Conservation (phyloP, 2,329 filamentous ascomycete genomes). For the Fusarium sp. region DNA sequence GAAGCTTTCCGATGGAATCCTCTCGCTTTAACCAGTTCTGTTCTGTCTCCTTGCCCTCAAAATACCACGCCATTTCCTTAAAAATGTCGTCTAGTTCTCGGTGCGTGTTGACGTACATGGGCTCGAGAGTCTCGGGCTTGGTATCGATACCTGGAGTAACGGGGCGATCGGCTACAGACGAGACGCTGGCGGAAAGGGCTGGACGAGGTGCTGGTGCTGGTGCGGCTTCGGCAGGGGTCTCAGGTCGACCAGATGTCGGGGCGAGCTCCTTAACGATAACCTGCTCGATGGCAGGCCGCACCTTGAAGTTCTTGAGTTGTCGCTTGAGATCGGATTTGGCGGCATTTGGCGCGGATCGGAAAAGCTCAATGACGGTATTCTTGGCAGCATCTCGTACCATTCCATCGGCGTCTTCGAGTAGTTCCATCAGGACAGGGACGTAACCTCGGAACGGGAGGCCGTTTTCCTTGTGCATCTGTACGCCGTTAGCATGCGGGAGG, state of each 20-base stretch:
- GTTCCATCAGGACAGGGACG: constrained; percentile 85
- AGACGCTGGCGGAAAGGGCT: constrained; percentile 66
- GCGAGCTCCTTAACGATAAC: constrained; percentile 84
- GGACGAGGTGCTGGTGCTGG: constrained; percentile 58
- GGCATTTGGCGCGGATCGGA: constrained; percentile 83
- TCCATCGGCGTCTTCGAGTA: constrained; percentile 91
- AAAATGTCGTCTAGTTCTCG: constrained; percentile 92
- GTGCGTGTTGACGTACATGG: constrained; percentile 85
- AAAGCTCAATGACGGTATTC: constrained; percentile 86
- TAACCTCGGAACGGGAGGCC: constrained; percentile 86
- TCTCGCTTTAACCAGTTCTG: constrained; percentile 93
- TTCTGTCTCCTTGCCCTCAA: constrained; percentile 91
- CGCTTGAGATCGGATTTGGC: constrained; percentile 92
- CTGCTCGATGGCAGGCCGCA: constrained; percentile 87
- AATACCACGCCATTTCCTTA: constrained; percentile 83
- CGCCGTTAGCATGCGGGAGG: constrained; percentile 25
- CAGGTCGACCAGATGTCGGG: constrained; percentile 62
- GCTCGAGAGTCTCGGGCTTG: constrained; percentile 80
- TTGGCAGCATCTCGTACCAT: constrained; percentile 90
- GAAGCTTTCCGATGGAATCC: constrained; percentile 81
- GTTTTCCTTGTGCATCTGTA: constrained; percentile 84
- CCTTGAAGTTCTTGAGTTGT: constrained; percentile 86
- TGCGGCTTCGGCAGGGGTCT: constrained; percentile 57
- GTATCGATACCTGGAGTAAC: constrained; percentile 75
- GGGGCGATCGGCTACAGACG: constrained; percentile 67